These are phyloP conservation scores for Calonectria fujianensis DNA, from an alignment of 2,329 filamentous ascomycete species.

Conservation along the genomic window DNA sequence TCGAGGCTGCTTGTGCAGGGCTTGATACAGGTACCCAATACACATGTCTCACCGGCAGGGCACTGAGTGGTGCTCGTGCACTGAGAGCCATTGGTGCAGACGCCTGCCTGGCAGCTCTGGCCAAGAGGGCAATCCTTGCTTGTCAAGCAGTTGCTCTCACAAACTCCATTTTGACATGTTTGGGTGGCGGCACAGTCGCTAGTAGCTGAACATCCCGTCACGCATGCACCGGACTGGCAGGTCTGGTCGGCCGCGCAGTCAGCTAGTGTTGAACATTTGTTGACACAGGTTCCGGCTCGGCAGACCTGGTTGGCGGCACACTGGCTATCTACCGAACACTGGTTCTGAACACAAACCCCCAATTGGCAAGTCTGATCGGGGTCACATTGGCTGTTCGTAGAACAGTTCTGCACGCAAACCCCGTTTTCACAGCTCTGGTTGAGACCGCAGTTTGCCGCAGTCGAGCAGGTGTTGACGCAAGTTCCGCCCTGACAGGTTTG, in stretches of 20 bases:
- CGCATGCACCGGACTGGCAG: conserved; percentile 20
- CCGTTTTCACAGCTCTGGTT: conserved; percentile 14
- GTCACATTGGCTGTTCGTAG: conserved; percentile 12
- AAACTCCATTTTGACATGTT: conserved; percentile 1
- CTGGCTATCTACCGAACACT: not conserved
- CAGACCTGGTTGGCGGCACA: conserved; percentile 3
- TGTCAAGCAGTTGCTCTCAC: conserved; percentile 19
- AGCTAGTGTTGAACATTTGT: conserved; percentile 1
- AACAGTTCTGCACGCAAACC: conserved; percentile 1
- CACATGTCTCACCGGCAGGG: not conserved
- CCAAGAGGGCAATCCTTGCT: conserved; percentile 9
- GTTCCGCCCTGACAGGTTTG: conserved; percentile 17
- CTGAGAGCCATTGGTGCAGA: conserved; percentile 20
- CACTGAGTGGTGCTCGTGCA: conserved; percentile 3
- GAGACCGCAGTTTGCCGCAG: not conserved
- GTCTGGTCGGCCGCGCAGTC: conserved; percentile 13
- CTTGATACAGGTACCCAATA: conserved; percentile 10
- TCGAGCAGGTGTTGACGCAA: conserved; percentile 9
- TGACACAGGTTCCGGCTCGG: conserved; percentile 9
- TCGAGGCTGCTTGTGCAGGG: not conserved
- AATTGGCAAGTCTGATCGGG: conserved; percentile 5
- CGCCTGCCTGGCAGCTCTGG: conserved; percentile 18
- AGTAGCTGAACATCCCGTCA: conserved; percentile 2
- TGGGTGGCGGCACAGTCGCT: conserved; percentile 5
- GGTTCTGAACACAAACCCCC: conserved; percentile 12